Evolutionary conservation across 352 stramenopile genomes (phyloP), one percentile per base, ranked within the genome.

Genomic region (Phytopythium ostracodes): DNA sequence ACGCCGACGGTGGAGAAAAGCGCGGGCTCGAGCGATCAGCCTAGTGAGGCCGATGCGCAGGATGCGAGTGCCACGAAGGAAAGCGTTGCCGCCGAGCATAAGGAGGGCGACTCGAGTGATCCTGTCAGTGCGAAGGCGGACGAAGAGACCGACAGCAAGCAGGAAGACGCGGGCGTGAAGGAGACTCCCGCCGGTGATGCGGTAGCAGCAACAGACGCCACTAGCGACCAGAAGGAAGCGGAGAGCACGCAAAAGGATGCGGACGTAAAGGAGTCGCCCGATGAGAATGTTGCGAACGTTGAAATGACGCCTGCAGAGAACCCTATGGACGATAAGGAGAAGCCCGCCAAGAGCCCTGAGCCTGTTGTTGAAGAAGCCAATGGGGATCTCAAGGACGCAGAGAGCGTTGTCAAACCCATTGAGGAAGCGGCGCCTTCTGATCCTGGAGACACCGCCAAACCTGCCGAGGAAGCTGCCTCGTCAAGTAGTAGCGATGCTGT

Each of bases 21-120:
- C 18, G 61, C 44, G 38, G 58, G 51, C 8, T 2, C 59, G 24
- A 42, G 31, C 36, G 22, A 12, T 36, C 43, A 65, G 31, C 36
- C 24, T 54, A 56, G 46, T 24, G 27, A 12, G 4, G 15, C 20
- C n/a, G 44, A 31, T 29, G 44, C 20, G n/a, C 9, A 24, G 49
- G 49, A 40, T 20, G 4, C 24, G 4, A 25, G 10, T 9, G 11
- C n/a, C 44, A 11, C 8, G 15, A 46, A 46, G 24, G 53, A 65
- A 3, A 35, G 49, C 11, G 43, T n/a, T 24, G 46, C 31, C 17
- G 29, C 43, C 22, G 38, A 53, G 10, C 20, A 46, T n/a, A 56
- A 64, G 3, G 17, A 56, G 40, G 22, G 35, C 10, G 9, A 43
- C 1, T 10, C 25, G 24, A 31, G 20, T 5, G 12, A 29, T 18